Conservation (phyloP, 2,329 filamentous ascomycete genomes). For the Ceratocystis albifundus region DNA sequence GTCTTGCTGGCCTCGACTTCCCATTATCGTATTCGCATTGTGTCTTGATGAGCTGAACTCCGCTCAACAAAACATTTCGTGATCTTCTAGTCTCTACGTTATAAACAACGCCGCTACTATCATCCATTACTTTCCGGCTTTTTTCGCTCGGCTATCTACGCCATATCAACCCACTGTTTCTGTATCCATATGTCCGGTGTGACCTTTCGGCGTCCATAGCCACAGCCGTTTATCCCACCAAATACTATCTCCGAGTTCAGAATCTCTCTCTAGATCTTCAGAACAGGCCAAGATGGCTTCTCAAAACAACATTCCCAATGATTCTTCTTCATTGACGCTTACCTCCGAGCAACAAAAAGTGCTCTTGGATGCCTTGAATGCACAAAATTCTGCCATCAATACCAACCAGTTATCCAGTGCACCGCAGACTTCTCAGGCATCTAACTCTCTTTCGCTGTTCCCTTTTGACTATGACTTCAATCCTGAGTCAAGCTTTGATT, state of each 20-base stretch:
- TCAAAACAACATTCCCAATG: slow-evolving; percentile 34
- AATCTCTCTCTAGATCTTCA: slow-evolving; percentile 16
- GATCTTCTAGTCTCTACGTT: slow-evolving; percentile 12
- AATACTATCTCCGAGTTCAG: slow-evolving; percentile 12
- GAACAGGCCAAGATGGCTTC: slow-evolving; percentile 37
- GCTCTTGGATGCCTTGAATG: slow-evolving; percentile 63
- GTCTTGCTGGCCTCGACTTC: neutral
- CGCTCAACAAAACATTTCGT: neutral
- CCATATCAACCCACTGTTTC: slow-evolving; percentile 10
- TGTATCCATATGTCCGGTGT: neutral
- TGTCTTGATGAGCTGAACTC: neutral
- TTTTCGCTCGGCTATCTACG: neutral
- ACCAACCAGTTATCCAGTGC: slow-evolving; percentile 27
- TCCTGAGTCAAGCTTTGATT: slow-evolving; percentile 62
- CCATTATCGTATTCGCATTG: neutral
- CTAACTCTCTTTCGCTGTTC: slow-evolving; percentile 53
- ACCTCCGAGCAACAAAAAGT: slow-evolving; percentile 67
- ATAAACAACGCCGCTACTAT: neutral
- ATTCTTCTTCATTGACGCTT: slow-evolving; percentile 50
- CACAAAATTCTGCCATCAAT: slow-evolving; percentile 30
- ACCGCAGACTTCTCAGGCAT: slow-evolving; percentile 37
- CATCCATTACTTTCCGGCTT: neutral
- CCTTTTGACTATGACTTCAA: slow-evolving; percentile 65
- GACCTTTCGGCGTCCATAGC: neutral
- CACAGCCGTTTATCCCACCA: slow-evolving; percentile 1